A percentile compares a stretch with the other conserved stretches of the same genome.
Conservation (phyloP, 2,329 filamentous ascomycete genomes). For the Colletotrichum musicola region DNA sequence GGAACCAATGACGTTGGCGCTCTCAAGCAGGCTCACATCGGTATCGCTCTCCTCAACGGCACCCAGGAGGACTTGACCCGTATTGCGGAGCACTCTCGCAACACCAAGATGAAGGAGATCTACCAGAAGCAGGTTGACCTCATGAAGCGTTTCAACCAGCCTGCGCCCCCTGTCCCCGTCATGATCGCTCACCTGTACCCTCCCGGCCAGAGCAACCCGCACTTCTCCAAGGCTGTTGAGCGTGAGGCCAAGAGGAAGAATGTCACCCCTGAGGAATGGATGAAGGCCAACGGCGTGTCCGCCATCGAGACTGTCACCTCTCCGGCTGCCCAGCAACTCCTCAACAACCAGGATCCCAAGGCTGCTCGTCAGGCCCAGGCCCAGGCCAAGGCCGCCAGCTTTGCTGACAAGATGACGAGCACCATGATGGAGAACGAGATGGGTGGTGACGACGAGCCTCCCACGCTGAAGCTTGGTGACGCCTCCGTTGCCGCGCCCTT, state of each 20-base stretch:
- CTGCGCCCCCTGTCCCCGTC: conserved; percentile 89
- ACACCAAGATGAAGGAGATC: conserved; percentile 97
- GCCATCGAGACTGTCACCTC: conserved; percentile 74
- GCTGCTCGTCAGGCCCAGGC: conserved; percentile 74
- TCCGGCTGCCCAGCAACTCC: conserved; percentile 72
- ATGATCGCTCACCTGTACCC: conserved; percentile 96
- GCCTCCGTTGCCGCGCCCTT: conserved; percentile 97
- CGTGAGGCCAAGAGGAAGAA: conserved; percentile 86
- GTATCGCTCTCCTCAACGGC: conserved; percentile 95
- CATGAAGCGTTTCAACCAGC: conserved; percentile 96
- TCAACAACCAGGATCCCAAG: conserved; percentile 62
- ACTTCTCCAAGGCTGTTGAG: conserved; percentile 92
- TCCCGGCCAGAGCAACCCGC: conserved; percentile 89
- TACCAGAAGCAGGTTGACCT: conserved; percentile 95
- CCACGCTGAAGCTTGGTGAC: conserved; percentile 96
- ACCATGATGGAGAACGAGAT: conserved; percentile 93
- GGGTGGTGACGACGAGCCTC: conserved; percentile 89
- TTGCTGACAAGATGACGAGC: conserved; percentile 88
- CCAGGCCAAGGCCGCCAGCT: conserved; percentile 77
- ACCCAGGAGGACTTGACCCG: conserved; percentile 90
- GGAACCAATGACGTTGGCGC: conserved; percentile 98
- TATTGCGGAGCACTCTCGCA: conserved; percentile 93
- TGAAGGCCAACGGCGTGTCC: conserved; percentile 65
- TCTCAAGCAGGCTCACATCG: conserved; percentile 97
- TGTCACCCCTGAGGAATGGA: conserved; percentile 70